Conservation (phyloP, 257 asterid genomes). For the Solanum sitiens region DNA sequence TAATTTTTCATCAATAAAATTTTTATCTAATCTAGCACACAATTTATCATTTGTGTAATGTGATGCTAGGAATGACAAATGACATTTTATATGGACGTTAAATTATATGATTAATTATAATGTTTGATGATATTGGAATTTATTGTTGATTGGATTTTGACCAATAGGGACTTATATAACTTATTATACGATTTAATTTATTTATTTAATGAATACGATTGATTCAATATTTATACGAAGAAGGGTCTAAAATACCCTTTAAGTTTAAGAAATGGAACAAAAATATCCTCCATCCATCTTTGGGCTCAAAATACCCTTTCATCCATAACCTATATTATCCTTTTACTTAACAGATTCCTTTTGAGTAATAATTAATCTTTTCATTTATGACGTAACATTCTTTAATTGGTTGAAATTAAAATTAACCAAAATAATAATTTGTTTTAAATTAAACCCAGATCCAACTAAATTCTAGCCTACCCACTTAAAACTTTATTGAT, state of each 20-base stretch:
- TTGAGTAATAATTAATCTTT: neutral
- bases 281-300: too few species aligned
- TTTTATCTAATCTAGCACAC: too few species aligned
- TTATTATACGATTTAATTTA: neutral
- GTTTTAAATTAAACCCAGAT: too few species aligned
- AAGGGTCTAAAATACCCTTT: too few species aligned
- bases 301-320: neutral
- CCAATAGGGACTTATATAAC: neutral
- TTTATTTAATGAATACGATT: neutral
- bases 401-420: too few species aligned
- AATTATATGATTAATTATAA: neutral
- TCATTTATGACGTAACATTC: too few species aligned
- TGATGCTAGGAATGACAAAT: neutral
- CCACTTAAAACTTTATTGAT: neutral
- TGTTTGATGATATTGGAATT: neutral
- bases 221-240: neutral
- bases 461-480: neutral
- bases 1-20: neutral
- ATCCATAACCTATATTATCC: neutral
- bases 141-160: neutral
- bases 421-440: too few species aligned
- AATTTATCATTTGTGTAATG: too few species aligned
- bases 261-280: too few species aligned
- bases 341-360: neutral
- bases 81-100: neutral